Conservation (phyloP, 352 stramenopile species). For the Pythium periplocum region DNA sequence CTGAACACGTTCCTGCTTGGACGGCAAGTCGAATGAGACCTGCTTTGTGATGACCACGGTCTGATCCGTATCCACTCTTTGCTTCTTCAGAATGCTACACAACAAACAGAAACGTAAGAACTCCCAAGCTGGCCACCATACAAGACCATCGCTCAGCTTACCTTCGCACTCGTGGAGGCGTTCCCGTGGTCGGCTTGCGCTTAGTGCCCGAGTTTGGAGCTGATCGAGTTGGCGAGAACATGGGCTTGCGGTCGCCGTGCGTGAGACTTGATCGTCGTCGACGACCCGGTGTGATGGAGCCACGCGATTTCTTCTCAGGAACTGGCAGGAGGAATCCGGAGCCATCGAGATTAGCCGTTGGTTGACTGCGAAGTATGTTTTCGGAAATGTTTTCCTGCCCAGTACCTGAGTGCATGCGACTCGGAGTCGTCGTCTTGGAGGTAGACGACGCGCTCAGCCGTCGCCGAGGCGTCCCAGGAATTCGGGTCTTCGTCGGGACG, state of each 20-base stretch:
- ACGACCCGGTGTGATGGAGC: no score
- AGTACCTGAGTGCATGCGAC: constrained; percentile 11
- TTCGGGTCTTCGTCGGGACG: no score
- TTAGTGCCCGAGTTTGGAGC: constrained; percentile 8
- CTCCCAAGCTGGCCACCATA: no score
- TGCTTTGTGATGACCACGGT: constrained; percentile 31
- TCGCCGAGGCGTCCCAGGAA: no score
- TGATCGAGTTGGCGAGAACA: constrained; percentile 7
- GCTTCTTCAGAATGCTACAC: constrained; percentile 70
- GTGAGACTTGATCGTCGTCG: no score
- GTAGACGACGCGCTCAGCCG: neutral
- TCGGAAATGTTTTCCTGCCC: constrained; percentile 74
- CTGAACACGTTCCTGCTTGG: neutral
- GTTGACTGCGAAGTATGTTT: constrained; percentile 57
- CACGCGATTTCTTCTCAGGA: constrained; percentile 20
- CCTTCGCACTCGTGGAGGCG: constrained; percentile 39
- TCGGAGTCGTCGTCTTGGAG: constrained; percentile 3
- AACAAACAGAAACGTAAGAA: no score
- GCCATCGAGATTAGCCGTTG: constrained; percentile 14
- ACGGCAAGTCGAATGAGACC: constrained; percentile 55
- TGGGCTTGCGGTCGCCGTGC: constrained; percentile 9
- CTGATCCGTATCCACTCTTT: constrained; percentile 21
- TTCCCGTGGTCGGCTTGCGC: constrained; percentile 16
- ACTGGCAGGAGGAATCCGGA: constrained; percentile 13
- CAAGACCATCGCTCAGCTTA: constrained; percentile 6